Evolutionary conservation across 805 yeast species (phyloP).

Genomic region (Diddensiella caesifluorescens): DNA sequence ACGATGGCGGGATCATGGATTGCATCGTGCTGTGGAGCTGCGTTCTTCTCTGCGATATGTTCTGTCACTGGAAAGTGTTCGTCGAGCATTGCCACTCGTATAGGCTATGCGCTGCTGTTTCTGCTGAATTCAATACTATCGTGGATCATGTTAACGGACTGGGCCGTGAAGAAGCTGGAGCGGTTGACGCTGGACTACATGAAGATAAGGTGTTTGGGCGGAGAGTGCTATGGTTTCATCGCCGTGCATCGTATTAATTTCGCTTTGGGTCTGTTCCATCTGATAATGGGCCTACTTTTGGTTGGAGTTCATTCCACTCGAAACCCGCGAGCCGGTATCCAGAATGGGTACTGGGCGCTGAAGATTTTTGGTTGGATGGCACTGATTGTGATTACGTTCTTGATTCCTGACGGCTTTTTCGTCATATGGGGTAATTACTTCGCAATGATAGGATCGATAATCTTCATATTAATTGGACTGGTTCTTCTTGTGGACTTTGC

Average conservation of each 20-base stretch:
- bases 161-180: conserved; percentile 68
- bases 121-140: conserved; percentile 74
- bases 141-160: conserved; percentile 88
- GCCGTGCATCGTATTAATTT: conserved; percentile 91
- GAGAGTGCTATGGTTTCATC: conserved; percentile 84
- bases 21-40: conserved; percentile 78
- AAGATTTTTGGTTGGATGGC: conserved; percentile 59
- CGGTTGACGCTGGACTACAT: conserved; percentile 63
- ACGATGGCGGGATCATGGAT: conserved; percentile 54
- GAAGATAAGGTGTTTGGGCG: conserved; percentile 71
- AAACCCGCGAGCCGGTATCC: conserved; percentile 74
- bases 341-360: conserved; percentile 87
- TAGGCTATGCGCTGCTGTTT: conserved; percentile 77
- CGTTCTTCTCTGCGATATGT: conserved; percentile 64
- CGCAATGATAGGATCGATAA: conserved; percentile 75
- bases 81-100: conserved; percentile 76
- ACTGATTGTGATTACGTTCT: conserved; percentile 57
- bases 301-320: conserved; percentile 71
- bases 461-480: conserved; percentile 84
- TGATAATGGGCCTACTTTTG: conserved; percentile 60
- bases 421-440: conserved; percentile 87
- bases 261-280: conserved; percentile 76
- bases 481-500: conserved; percentile 93
- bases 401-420: conserved; percentile 83
- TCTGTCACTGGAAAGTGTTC: conserved; percentile 54